phyloP scores from a whole-genome alignment of 2,329 filamentous ascomycete genomes.

The Epichloe elymi region DNA sequence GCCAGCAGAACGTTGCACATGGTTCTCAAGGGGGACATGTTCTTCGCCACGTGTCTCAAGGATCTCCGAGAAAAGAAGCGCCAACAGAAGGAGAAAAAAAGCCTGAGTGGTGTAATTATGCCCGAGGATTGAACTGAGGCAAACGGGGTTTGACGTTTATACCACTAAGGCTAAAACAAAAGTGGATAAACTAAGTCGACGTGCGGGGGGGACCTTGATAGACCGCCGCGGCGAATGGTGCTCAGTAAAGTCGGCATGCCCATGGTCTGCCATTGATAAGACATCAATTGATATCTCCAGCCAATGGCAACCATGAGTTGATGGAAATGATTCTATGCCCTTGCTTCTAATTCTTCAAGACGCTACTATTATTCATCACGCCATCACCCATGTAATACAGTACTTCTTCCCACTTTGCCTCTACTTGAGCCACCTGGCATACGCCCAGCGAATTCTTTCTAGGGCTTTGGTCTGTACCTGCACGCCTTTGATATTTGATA shows the following conservation, averaged over 20 bases:
- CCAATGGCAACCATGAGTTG: not conserved
- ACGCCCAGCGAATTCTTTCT: slow-evolving; percentile 80
- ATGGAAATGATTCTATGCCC: not conserved
- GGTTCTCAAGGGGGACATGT: slow-evolving; percentile 28
- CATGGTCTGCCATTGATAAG: not conserved
- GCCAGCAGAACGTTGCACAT: slow-evolving; percentile 24
- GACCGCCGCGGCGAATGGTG: not conserved
- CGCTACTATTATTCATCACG: not conserved
- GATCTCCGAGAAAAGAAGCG: slow-evolving; percentile 21
- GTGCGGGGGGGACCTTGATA: not conserved
- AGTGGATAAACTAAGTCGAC: not conserved
- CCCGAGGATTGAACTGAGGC: no score
- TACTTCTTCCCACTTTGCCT: not conserved
- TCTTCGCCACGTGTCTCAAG: slow-evolving; percentile 31
- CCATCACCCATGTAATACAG: not conserved
- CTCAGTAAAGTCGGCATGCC: not conserved
- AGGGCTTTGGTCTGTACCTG: slow-evolving; percentile 66
- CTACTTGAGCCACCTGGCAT: slow-evolving; percentile 57
- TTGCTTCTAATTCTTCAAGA: not conserved
- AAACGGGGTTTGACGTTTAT: no score
- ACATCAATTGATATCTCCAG: not conserved
- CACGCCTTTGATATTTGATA: slow-evolving; percentile 72
- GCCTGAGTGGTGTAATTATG: slow-evolving; percentile 12
- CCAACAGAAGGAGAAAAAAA: not conserved
- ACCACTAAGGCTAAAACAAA: not conserved